A percentile compares a stretch with the other conserved stretches of the same genome.
Evolutionary conservation across 345 rosid genomes (phyloP).

Genomic region (Trapa incisa): DNA sequence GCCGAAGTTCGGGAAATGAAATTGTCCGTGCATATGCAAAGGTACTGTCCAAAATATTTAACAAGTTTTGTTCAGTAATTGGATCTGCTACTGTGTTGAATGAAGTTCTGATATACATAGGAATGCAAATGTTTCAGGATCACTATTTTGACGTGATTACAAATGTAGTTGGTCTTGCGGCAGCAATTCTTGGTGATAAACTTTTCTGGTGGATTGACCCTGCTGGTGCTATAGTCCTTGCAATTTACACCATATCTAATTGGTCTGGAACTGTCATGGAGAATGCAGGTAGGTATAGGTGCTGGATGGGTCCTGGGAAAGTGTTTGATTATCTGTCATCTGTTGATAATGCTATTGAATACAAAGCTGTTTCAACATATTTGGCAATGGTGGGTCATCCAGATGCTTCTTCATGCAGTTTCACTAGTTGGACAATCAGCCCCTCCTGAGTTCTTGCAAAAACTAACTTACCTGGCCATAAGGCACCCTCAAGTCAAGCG

Average conservation of each 20-base stretch:
- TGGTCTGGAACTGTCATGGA: slow-evolving; percentile 91
- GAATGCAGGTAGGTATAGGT: slow-evolving; percentile 47
- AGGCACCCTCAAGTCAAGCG: slow-evolving; percentile 66
- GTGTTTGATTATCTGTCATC: neutral
- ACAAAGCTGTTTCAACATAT: neutral
- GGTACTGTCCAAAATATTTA: slow-evolving; percentile 22
- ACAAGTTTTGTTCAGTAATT: neutral
- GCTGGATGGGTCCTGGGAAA: neutral
- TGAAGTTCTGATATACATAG: neutral
- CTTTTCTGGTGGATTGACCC: slow-evolving; percentile 93
- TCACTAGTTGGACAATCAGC: slow-evolving; percentile 89
- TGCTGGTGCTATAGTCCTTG: slow-evolving; percentile 66
- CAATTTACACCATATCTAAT: slow-evolving; percentile 69
- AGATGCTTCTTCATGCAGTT: slow-evolving; percentile 28
- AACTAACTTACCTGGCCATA: slow-evolving; percentile 59
- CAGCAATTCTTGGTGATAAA: slow-evolving; percentile 73
- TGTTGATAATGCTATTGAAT: neutral
- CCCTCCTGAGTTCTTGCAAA: slow-evolving; percentile 68
- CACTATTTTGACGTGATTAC: slow-evolving; percentile 86
- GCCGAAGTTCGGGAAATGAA: slow-evolving; percentile 55
- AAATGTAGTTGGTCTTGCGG: slow-evolving; percentile 65
- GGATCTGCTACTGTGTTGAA: neutral
- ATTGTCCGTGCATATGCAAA: slow-evolving; percentile 92
- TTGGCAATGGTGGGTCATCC: neutral
- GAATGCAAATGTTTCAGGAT: slow-evolving; percentile 35